Evolutionary conservation across 75 land plant genomes (phyloP).

Genomic region (Cryptomeria japonica): DNA sequence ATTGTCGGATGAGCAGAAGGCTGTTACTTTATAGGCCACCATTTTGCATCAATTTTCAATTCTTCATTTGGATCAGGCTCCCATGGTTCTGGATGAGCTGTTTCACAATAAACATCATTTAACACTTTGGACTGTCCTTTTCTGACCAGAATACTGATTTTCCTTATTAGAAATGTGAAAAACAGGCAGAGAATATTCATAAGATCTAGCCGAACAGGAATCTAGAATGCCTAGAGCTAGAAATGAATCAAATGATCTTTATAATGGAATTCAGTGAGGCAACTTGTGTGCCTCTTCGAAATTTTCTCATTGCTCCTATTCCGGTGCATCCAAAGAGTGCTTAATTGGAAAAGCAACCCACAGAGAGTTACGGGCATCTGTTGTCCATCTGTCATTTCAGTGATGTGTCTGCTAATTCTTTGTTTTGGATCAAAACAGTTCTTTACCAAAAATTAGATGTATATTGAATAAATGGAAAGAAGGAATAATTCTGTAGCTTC

Average conservation of each 20-base stretch:
- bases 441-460: not conserved
- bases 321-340: not conserved
- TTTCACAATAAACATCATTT: too few relatives aligned
- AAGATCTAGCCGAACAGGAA: not conserved
- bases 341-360: not conserved
- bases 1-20: not conserved
- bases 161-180: not conserved
- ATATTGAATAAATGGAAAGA: not conserved
- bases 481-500: not conserved
- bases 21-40: not conserved
- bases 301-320: not conserved
- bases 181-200: not conserved
- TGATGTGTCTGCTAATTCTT: not conserved
- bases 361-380: not conserved
- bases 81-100: not conserved
- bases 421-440: not conserved
- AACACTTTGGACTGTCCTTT: not conserved
- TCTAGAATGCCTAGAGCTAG: not conserved
- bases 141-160: not conserved
- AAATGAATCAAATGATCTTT: not conserved
- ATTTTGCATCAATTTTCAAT: not conserved
- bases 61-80: not conserved
- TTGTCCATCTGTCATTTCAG: not conserved
- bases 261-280: not conserved
- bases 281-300: not conserved